Base-by-base conservation (phyloP, 1,139 yeast genomes). In the Wickerhamomyces sp. region DNA sequence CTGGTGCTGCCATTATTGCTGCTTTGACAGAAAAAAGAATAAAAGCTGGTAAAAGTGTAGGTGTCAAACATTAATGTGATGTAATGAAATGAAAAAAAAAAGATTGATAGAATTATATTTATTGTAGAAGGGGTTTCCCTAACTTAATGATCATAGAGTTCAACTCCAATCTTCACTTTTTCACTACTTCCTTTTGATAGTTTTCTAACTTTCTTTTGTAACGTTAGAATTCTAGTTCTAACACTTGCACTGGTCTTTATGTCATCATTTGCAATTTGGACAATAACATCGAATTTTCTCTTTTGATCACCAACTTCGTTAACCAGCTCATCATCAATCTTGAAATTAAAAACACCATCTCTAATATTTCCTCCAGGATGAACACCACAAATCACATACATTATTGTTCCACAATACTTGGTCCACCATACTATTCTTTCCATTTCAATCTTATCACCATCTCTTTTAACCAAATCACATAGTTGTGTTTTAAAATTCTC, bases 1-100 rank as follows among this genome's bases (percentile, higher is more conserved):
- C 86, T 33, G 97, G 97, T 58, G 97, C 97, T 40, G 98, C 97
- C 37, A 76, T 92, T 54, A 90, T 90, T 66, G 97, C 97, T 40
- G 97, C 97, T 42, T 76, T 90, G 65, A 86, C 97, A 41, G 78
- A 82, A 64, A 70, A 78, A 64, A 81, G 97, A 69, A 68, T 85
- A 56, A 68, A 70, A 39, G 70, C 74, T 41, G 90, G 90, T 36
- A 68, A 74, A 55, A 78, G 92, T 47, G 90, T 89, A 41, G 97
- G 97, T 60, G 63, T 74, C 38, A 58, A 51, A 41, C 47, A 49
- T 24, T 37, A 19, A 33, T 7, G 7, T 21, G 25, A 21, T 21
- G 25, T 21, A 12, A 21, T 21, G 25, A 20, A 33, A 34, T 28
- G 15, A 19, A 27, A 22, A 27, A 9, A 6, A 2, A 8, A 28